Evolutionary conservation across 352 stramenopile genomes (phyloP).

Genomic region (Globisporangium heterothallicum): DNA sequence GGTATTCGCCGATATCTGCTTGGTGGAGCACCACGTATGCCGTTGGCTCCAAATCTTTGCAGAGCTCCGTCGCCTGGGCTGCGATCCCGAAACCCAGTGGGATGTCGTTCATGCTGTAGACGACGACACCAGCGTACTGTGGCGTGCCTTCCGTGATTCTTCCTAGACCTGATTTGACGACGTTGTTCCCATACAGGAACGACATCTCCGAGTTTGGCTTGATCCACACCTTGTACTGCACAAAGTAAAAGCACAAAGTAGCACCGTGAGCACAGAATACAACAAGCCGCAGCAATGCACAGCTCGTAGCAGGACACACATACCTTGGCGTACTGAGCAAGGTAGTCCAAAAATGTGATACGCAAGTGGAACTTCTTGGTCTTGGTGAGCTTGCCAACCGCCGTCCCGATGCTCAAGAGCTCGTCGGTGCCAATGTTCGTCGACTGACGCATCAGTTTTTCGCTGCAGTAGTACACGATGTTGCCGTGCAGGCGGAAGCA

Average conservation of each 20-base stretch:
- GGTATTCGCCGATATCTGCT: slow-evolving; percentile 98
- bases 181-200: slow-evolving; percentile 99
- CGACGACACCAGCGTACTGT: slow-evolving; percentile 97
- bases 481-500: slow-evolving; percentile 97
- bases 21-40: slow-evolving; percentile 99
- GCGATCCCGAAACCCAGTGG: slow-evolving; percentile 97
- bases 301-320: background rate
- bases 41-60: slow-evolving; percentile 94
- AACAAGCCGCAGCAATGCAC: background rate
- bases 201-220: slow-evolving; percentile 99
- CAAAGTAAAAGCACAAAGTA: slow-evolving; percentile 1
- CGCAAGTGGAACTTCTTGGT: slow-evolving; percentile 97
- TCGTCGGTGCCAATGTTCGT: slow-evolving; percentile 94
- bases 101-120: slow-evolving; percentile 99
- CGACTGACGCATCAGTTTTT: slow-evolving; percentile 96
- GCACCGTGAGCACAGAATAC: background rate
- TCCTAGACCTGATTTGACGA: slow-evolving; percentile 96
- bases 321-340: slow-evolving; percentile 97
- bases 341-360: slow-evolving; percentile 98
- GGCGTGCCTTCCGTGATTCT: slow-evolving; percentile 97
- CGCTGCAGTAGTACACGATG: slow-evolving; percentile 96
- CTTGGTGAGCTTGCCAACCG: slow-evolving; percentile 99
- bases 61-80: slow-evolving; percentile 93
- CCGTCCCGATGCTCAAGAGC: slow-evolving; percentile 95
- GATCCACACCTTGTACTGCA: slow-evolving; percentile 99